Base-by-base conservation (phyloP, 495 filamentous ascomycete genomes). In the Lophiostoma macrostomum region DNA sequence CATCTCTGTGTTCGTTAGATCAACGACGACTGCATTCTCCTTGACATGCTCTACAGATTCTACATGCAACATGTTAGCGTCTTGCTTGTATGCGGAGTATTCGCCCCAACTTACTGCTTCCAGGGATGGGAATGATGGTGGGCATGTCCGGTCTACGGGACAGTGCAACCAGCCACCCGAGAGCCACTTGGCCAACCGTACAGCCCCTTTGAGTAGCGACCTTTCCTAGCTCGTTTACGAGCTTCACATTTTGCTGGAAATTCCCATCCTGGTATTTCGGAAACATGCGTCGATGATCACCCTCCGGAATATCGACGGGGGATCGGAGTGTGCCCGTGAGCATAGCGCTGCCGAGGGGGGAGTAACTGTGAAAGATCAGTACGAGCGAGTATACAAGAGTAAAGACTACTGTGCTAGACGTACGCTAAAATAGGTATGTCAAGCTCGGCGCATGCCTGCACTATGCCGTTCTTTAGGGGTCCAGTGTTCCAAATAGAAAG, bases 381-480 rank as follows among this genome's bases (percentile, higher is more conserved):
- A n/a, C 19, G 18, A 13, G 13, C 1, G 24, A 13, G 54, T 6
- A 13, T 12, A 18, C 13, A 32, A 27, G 16, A 2, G 5, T 18
- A n/a, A 6, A n/a, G 12, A 7, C 29, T 12, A 20, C 64, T 45
- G 56, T 63, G 59, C 50, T 71, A 49, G 46, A 71, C 80, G 66
- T 85, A 78, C 64, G 87, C 89, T 14, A 91, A 65, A 24, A 95
- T 58, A 0, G 89, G 87, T 63, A 89, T 86, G 24, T 72, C 70
- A 31, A 88, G 73, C 69, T 91, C 76, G 11, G 78, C 81, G 58
- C 89, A 94, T 1, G 82, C 76, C 24, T 73, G 71, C 4, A 84
- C 86, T 14, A 94, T 76, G 16, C 84, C 88, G 63, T 96, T 91
- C 4, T 78, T 68, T 10, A 91, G 68, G 34, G 85, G 81, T n/a